Conservation (phyloP, 106 monocot genomes). For the Dendrobium huoshanense region DNA sequence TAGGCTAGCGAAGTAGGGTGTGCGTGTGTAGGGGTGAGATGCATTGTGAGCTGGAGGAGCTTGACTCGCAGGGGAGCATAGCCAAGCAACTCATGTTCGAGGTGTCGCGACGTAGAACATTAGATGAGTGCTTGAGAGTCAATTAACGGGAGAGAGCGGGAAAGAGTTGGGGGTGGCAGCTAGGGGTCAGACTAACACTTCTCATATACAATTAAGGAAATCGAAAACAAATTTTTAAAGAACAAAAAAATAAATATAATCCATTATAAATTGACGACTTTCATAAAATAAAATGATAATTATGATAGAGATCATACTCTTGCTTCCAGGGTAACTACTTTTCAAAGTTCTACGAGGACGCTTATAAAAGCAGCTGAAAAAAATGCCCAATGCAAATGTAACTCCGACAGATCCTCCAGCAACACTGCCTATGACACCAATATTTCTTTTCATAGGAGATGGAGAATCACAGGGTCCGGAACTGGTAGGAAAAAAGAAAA, state of each 20-base stretch:
- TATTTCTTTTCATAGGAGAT: not conserved
- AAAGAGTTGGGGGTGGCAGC: too few relatives aligned
- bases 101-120: too few relatives aligned
- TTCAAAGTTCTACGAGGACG: conserved; percentile 12
- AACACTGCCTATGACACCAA: conserved; percentile 22
- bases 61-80: too few relatives aligned
- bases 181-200: too few relatives aligned
- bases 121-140: too few relatives aligned
- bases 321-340: conserved; percentile 9
- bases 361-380: conserved; percentile 47
- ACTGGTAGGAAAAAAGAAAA: conserved; percentile 11
- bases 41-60: too few relatives aligned
- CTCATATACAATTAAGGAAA: not conserved
- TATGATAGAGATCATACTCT: conserved; percentile 25
- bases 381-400: conserved; percentile 24
- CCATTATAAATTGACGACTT: not conserved
- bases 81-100: too few relatives aligned
- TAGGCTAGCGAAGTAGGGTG: too few relatives aligned
- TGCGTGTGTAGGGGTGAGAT: too few relatives aligned
- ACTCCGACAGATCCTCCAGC: conserved; percentile 52
- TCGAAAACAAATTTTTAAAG: not conserved
- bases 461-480: conserved; percentile 23
- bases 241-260: not conserved
- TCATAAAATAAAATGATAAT: not conserved
- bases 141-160: too few relatives aligned